Evolutionary conservation across 2,329 filamentous ascomycete genomes (phyloP), one percentile per base, ranked within the genome.

Genomic region (Fonsecaea multimorphosa): DNA sequence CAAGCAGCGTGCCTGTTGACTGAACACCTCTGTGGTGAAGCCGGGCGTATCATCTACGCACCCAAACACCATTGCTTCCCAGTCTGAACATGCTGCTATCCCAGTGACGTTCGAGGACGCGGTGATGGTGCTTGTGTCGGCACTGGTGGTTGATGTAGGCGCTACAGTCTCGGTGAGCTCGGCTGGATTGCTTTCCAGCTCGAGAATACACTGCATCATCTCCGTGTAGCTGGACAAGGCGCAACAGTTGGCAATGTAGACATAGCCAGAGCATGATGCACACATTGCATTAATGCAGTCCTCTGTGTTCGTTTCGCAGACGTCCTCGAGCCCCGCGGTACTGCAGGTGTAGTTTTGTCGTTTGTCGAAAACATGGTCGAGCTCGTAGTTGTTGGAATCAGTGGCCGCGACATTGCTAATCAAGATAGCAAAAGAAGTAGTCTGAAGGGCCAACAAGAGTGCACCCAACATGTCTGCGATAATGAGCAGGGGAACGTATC

Each of bases 41-140:
- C 29, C 52, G 7, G 29, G 78, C 93, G 89, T 73, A 78, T 98
- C 63, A 97, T 92, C 78, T 98, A 98, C 76, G 98, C 94, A 0
- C 85, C 94, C 68, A 97, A 94, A 74, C 95, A 98, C 76, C 94
- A 98, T 81, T 79, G 8, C 44, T 49, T 49, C 19, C 4, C 24
- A 49, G 8, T 3, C 22, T 1, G 44, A 24, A 24, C 44, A 49
- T 5, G 44, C 44, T 9, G 24, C 44, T 19, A 24, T 6, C 9
- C 44, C 44, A 8, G 16, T 24, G 44, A 12, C 14, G 19, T 19
- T 49, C 1, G 44, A 22, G 19, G 22, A 19, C 11, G 44, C 44
- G 9, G 44, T 49, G 44, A 27, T 27, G 3, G 44, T 49, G 22
- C 44, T 49, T 12, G 44, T 49, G 22, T 24, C 9, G 19, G 19